Evolutionary conservation across 352 stramenopile species (phyloP), one percentile per base, ranked within the genome.

Genomic region (Thalassiosira hispida): DNA sequence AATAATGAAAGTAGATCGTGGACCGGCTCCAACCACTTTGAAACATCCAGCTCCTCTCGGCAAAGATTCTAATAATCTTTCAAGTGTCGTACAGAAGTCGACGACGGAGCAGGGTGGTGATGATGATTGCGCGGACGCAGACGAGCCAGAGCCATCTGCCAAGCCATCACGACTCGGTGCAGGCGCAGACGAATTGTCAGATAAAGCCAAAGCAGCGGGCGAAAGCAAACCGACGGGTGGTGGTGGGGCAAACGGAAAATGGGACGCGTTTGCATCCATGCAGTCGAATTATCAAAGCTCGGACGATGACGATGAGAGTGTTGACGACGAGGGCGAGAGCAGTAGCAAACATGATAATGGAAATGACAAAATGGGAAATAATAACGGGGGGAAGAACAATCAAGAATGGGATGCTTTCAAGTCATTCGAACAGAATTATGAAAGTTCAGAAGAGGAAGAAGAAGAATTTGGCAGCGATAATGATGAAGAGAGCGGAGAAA

Each of bases 381-480:
- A 65, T 6, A 20, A 40, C 0, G 9, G 0, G 9, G 16, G 25
- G 31, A 1, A 25, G 33, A 23, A 46, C 44, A 8, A n/a, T n/a
- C n/a, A n/a, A n/a, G n/a, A 64, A 56, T 81, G 72, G 72, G 72
- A 81, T 46, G 72, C 72, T 25, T 81, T 81, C 51, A 55, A 40
- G 31, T 71, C 72, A 47, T 64, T 74, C 20, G 59, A 81, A 68
- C 33, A 74, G 14, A 81, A 81, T 53, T 81, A 75, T 63, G 35
- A 81, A 44, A 49, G n/a, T 18, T 80, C 72, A 2, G 72, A 69
- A 25, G 51, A 66, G 9, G 40, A 56, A 27, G 51, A 66, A n/a
- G 40, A 56, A 27, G 25, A 66, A 11, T 20, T 33, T 1, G 55
- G 42, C 12, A 47, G 38, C 31, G 40, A 59, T 0, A 33, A 65